A percentile compares a stretch with the other conserved stretches of the same genome.
phyloP scores from a whole-genome alignment of 306 rosid genomes.

The Vachellia collinsii region DNA sequence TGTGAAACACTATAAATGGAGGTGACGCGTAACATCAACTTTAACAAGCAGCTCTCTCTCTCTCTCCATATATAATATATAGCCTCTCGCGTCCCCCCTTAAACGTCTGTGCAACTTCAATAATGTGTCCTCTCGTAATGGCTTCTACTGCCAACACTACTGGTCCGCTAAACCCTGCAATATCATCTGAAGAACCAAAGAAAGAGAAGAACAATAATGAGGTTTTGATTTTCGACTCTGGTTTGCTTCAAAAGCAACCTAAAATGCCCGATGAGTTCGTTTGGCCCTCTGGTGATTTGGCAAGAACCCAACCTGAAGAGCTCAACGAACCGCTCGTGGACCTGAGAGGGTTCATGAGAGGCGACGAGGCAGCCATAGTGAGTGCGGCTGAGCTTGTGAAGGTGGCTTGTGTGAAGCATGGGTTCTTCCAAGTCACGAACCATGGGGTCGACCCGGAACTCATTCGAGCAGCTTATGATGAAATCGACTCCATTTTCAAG shows the following conservation, averaged over 20 bases:
- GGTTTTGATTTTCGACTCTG: constrained; percentile 36
- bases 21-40: not conserved
- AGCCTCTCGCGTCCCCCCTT: no score
- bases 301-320: constrained; percentile 40
- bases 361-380: constrained; percentile 43
- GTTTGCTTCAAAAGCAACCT: constrained; percentile 32
- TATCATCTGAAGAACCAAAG: constrained; percentile 12
- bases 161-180: not conserved
- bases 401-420: constrained; percentile 60
- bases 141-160: constrained; percentile 11
- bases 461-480: constrained; percentile 48
- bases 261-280: constrained; percentile 50
- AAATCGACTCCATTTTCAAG: constrained; percentile 47
- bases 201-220: constrained; percentile 33
- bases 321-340: constrained; percentile 58
- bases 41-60: not conserved
- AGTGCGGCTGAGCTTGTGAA: constrained; percentile 50
- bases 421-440: constrained; percentile 68
- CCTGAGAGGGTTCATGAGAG: constrained; percentile 38
- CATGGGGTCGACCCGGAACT: constrained; percentile 58
- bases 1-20: not conserved
- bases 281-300: constrained; percentile 55
- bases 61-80: not conserved
- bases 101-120: not conserved
- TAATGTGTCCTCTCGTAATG: constrained; percentile 38